Evolutionary conservation across 2,329 filamentous ascomycete species (phyloP).

Genomic region (Cladosporium sp.): DNA sequence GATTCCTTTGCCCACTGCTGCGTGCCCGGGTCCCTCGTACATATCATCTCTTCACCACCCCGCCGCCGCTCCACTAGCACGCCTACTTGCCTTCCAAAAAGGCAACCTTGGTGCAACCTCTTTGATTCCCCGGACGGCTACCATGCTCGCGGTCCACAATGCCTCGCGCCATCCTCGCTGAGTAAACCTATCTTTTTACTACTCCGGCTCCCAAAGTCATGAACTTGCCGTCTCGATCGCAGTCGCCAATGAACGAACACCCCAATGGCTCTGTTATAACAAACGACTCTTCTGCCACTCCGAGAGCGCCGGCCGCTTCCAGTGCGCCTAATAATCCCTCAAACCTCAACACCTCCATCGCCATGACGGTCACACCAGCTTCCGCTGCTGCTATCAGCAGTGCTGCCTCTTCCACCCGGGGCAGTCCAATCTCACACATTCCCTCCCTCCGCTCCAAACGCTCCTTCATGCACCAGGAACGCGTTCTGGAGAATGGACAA

Average conservation of each 20-base stretch:
- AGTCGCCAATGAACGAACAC: constrained; percentile 7
- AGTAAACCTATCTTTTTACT: neutral
- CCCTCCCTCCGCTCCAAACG: constrained; percentile 17
- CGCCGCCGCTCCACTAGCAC: neutral
- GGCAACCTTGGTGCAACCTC: constrained; percentile 10
- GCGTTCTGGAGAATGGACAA: constrained; percentile 19
- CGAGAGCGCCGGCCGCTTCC: constrained; percentile 12
- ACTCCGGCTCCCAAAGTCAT: constrained; percentile 3
- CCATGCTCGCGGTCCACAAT: constrained; percentile 12
- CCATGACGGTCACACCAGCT: constrained; percentile 23
- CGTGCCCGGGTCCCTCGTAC: neutral
- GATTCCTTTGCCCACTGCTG: constrained; percentile 4
- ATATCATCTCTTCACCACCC: no score
- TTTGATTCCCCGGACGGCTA: constrained; percentile 1
- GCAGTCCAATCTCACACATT: constrained; percentile 35
- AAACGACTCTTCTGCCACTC: constrained; percentile 4
- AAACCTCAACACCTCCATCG: constrained; percentile 2
- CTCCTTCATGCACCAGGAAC: constrained; percentile 18
- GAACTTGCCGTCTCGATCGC: constrained; percentile 8
- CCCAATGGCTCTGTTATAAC: constrained; percentile 10
- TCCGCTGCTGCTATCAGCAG: constrained; percentile 27
- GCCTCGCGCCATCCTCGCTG: constrained; percentile 12
- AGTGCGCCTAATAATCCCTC: constrained; percentile 10
- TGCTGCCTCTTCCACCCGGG: constrained; percentile 31
- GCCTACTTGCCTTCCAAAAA: neutral